Base-by-base conservation (phyloP, 108 stramenopile genomes). In the Cyclotella cryptica region DNA sequence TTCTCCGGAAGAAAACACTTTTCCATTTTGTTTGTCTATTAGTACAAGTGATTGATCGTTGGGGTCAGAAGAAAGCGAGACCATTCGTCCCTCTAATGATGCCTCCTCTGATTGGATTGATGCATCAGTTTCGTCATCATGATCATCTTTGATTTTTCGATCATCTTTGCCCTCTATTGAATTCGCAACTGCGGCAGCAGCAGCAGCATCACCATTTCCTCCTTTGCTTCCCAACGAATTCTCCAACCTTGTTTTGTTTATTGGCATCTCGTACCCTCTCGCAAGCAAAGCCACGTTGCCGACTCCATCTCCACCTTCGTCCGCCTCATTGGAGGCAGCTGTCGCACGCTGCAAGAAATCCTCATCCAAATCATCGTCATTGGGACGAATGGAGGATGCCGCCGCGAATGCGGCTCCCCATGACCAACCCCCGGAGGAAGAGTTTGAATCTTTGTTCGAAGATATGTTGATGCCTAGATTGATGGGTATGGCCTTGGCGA, bases 41-140 rank as follows among this genome's bases (percentile, higher is more conserved):
- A 91, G 64, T 42, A 89, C 88, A 30, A 91, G 30, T 15, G 60
- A 49, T 51, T 14, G 64, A 5, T 67, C 26, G 35, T 63, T 53
- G 71, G 72, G 35, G 35, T 66, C 80, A 46, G 75, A 65, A 18
- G 77, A 66, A 35, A 74, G 54, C 11, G 49, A 8, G 39, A 82
- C 62, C 85, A 89, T 85, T 43, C 75, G 55, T 41, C 90, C 90
- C 59, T 91, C 90, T 49, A 89, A 54, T 43, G 71, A 42, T 18
- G 62, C 43, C 30, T 66, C 67, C 46, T 76, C 53, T 71, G 72
- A 76, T 14, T 54, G 62, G 14, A 22, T 30, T 2, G 47, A 70
- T 15, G 26, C 43, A 21, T 35, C 22, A 24, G 12, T 57, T 19
- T 24, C 8, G 8, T 57, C 55, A 57, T 57, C 12, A 57, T 2